Evolutionary conservation across 1,284 basidiomycete genomes (phyloP), one percentile per base, ranked within the genome.

Genomic region (Trametes versicolor): DNA sequence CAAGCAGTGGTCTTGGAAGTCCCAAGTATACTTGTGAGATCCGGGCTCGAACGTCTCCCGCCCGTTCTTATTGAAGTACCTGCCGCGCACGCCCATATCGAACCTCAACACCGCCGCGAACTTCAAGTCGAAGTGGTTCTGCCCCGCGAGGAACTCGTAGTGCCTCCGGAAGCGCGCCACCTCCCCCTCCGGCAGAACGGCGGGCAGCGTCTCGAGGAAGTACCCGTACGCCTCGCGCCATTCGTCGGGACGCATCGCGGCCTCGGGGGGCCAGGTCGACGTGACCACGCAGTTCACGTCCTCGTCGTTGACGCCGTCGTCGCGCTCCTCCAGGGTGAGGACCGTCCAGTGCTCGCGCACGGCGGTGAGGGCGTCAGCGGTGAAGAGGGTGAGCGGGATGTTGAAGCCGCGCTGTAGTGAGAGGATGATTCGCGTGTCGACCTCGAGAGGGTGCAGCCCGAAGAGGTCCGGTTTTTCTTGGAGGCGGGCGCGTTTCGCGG

Each of bases 361-460:
- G 15, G 32, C 32, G 5, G 15, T 19, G 50, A 52, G 36, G 50
- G 50, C 50, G 0, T 25, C 15, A 32, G 25, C 32, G 29, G 50
- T 52, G 50, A 25, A 52, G 7, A 52, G 50, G 10, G 50, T 52
- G 17, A 52, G 50, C 29, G 50, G 50, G 32, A 52, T 8, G 50
- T 52, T 17, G 32, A 52, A 52, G 3, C 50, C 50, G 45, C 21
- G 45, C 45, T 25, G 41, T 17, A 43, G 15, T 3, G 41, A 43
- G 2, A 43, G 41, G 15, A 43, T 17, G 41, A 43, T n/a, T 3
- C 41, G 41, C 17, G 4, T 2, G 41, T 43, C 41, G 19, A 43
- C 41, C 19, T n/a, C 3, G 41, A 17, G 41, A 8, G 41, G 41
- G 41, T 17, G 41, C 41, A 7, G 17, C 19, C 17, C 41, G 17